Evolutionary conservation across 805 yeast genomes (phyloP).

Genomic region (Lachancea dasiensis): DNA sequence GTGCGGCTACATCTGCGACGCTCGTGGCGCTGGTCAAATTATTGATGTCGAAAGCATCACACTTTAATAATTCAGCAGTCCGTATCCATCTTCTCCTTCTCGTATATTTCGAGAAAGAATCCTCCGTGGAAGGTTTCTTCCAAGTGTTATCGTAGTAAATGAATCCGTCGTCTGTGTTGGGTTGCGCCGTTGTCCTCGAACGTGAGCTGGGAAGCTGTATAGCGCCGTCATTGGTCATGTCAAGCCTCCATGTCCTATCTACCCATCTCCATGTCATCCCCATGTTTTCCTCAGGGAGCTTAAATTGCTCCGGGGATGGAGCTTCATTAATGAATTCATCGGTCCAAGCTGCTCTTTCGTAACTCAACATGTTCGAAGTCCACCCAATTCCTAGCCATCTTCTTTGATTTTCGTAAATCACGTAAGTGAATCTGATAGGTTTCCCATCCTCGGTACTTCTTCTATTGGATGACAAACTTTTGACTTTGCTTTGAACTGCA

Average conservation of each 20-base stretch:
- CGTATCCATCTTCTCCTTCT: constrained; percentile 95
- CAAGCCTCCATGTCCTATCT: constrained; percentile 87
- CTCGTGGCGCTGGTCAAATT: constrained; percentile 1
- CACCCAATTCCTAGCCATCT: constrained; percentile 98
- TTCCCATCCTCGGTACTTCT: constrained; percentile 33
- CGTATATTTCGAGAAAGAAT: constrained; percentile 83
- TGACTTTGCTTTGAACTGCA: constrained; percentile 38
- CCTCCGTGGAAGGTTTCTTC: constrained; percentile 86
- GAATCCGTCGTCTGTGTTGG: constrained; percentile 76
- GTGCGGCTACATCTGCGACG: constrained; percentile 6
- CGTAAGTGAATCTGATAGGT: constrained; percentile 81
- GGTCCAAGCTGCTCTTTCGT: constrained; percentile 96
- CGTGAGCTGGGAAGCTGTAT: constrained; percentile 62
- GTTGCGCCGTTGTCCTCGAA: constrained; percentile 52
- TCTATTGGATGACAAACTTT: constrained; percentile 28
- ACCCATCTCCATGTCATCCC: constrained; percentile 93
- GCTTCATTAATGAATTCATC: constrained; percentile 90
- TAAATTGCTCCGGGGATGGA: constrained; percentile 67
- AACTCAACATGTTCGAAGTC: constrained; percentile 86
- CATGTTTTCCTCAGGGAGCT: constrained; percentile 69
- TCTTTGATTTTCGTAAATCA: constrained; percentile 88
- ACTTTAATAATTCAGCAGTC: constrained; percentile 72
- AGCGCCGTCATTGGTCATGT: constrained; percentile 82
- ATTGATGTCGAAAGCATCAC: constrained; percentile 10
- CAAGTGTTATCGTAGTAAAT: constrained; percentile 89